Evolutionary conservation across 2,329 filamentous ascomycete species (phyloP).

Genomic region (Xylaria sp.): DNA sequence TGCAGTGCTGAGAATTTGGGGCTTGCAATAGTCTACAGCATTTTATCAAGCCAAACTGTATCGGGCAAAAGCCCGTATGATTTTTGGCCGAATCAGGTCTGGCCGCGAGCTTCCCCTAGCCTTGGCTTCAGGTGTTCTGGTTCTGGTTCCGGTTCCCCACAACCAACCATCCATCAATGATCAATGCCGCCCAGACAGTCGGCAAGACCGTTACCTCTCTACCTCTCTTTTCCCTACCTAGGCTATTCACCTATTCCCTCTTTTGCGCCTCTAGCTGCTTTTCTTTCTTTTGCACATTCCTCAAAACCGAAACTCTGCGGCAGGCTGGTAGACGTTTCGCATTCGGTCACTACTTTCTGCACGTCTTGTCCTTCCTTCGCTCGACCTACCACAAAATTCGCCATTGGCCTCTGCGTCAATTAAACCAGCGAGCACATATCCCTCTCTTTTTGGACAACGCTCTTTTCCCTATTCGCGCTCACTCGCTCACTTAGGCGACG

Average conservation of each 20-base stretch:
- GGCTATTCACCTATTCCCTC: too few relatives aligned
- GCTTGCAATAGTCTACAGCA: not conserved
- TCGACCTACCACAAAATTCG: not conserved
- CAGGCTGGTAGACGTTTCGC: constrained; percentile 31
- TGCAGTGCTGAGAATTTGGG: not conserved
- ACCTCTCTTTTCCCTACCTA: too few relatives aligned
- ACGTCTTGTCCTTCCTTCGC: constrained; percentile 1
- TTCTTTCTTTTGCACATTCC: not conserved
- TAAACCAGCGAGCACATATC: not conserved
- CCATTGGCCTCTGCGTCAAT: not conserved
- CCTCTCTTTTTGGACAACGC: constrained; percentile 4
- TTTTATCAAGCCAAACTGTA: not conserved
- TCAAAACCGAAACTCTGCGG: constrained; percentile 15
- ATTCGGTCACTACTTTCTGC: constrained; percentile 9
- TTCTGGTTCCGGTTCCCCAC: constrained; percentile 1
- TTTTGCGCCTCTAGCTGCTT: not conserved
- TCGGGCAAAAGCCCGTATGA: constrained; percentile 17
- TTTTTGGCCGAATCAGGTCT: constrained; percentile 3
- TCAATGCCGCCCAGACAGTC: not conserved
- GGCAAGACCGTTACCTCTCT: not conserved
- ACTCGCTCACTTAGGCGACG: constrained; percentile 13
- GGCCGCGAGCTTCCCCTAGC: constrained; percentile 5
- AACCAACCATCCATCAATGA: too few relatives aligned
- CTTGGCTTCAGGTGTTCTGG: constrained; percentile 6
- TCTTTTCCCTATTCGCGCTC: not conserved